phyloP scores from a whole-genome alignment of 768 basidiomycete genomes.

The Tephrocybe sp. region DNA sequence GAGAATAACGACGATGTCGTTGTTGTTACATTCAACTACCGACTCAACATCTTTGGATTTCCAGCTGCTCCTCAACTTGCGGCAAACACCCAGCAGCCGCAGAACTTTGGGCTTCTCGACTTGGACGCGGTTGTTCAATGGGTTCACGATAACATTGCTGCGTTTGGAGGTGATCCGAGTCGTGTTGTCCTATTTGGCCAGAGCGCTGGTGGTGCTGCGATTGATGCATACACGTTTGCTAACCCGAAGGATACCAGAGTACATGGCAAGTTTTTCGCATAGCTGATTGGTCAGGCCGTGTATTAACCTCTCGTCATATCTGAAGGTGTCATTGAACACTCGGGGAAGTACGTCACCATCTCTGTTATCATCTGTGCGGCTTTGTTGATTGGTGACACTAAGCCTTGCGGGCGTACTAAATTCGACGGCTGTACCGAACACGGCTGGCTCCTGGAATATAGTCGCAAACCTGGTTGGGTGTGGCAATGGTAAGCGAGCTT shows the following conservation, averaged over 20 bases:
- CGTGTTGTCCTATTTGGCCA: conserved; percentile 36
- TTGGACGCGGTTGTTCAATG: conserved; percentile 41
- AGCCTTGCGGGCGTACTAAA: conserved; percentile 12
- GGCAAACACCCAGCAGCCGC: conserved; percentile 17
- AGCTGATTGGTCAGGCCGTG: neutral
- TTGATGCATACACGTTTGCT: conserved; percentile 32
- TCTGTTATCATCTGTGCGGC: neutral
- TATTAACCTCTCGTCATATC: neutral
- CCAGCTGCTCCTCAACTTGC: conserved; percentile 37
- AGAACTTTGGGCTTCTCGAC: conserved; percentile 39
- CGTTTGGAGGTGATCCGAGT: conserved; percentile 38
- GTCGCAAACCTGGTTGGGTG: conserved; percentile 31
- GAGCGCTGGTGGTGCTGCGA: conserved; percentile 32
- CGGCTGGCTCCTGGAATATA: conserved; percentile 26
- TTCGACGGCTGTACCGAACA: conserved; percentile 7
- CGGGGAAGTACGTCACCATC: conserved; percentile 27
- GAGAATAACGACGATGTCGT: conserved; percentile 33
- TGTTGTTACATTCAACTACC: conserved; percentile 36
- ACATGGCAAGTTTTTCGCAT: conserved; percentile 3
- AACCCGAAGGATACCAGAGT: conserved; percentile 30
- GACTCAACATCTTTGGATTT: conserved; percentile 36
- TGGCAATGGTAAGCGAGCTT: conserved; percentile 26
- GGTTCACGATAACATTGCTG: conserved; percentile 46
- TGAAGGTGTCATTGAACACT: conserved; percentile 31
- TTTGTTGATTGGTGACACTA: neutral